These are phyloP conservation scores for Saccharomycopsis selenospora DNA, from an alignment of 805 yeast species.

Conservation along the genomic window DNA sequence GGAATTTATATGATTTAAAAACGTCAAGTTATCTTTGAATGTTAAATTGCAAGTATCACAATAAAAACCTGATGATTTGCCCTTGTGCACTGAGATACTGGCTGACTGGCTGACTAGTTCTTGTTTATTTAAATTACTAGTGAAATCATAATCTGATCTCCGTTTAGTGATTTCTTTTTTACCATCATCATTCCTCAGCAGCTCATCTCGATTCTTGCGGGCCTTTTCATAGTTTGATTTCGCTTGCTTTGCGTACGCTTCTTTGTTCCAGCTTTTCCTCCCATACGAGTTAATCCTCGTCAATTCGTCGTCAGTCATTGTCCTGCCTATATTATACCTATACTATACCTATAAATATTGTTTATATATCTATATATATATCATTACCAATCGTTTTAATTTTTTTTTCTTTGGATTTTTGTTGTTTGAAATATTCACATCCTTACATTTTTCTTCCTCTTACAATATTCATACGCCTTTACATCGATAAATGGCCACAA, in stretches of 20 bases:
- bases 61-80: slow-evolving; percentile 73
- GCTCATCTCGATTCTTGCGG: slow-evolving; percentile 20
- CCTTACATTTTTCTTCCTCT: no score
- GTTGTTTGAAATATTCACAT: no score
- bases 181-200: slow-evolving; percentile 19
- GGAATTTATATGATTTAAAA: slow-evolving; percentile 76
- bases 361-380: no score
- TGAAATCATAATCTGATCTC: slow-evolving; percentile 24
- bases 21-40: slow-evolving; percentile 74
- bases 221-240: slow-evolving; percentile 26
- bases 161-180: slow-evolving; percentile 25
- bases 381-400: no score
- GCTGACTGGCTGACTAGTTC: slow-evolving; percentile 27
- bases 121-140: slow-evolving; percentile 29
- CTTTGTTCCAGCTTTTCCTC: slow-evolving; percentile 66
- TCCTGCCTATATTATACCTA: no score
- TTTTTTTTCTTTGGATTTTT: no score
- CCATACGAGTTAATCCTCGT: slow-evolving; percentile 34
- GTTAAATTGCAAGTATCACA: slow-evolving; percentile 77
- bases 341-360: no score
- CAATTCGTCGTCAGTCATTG: no score
- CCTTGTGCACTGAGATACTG: slow-evolving; percentile 30
- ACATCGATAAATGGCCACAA: no score
- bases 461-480: no score
- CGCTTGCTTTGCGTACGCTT: slow-evolving; percentile 50